Base-by-base conservation (phyloP, 257 asterid species). In the Oldenlandia corymbosa region DNA sequence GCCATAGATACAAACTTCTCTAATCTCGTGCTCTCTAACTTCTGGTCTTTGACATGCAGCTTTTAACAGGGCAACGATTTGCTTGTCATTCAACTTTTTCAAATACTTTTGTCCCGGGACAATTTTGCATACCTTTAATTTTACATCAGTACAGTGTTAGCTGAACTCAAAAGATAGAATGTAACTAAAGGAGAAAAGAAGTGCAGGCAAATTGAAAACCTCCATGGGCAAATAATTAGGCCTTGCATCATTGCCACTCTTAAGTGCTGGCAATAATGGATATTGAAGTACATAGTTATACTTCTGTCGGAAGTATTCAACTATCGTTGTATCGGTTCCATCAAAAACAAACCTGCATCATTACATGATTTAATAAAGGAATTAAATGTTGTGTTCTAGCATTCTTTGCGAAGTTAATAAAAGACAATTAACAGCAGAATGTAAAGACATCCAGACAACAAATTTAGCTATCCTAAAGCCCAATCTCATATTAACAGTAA, bases 221-320 rank as follows among this genome's bases (percentile, higher is more conserved):
- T 91, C 98, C 93, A 91, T 86, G 0, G 98, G 98, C 55, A 88
- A 68, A 79, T 76, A 83, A 0, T 64, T 68, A 0, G 96, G 90
- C 47, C 65, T 88, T 20, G 88, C 14, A 53, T 64, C 87, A 63
- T 60, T 85, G 10, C 98, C 98, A 17, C 80, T 68, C 64, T 77
- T 85, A 67, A 91, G n/a, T 2, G 95, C 92, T n/a, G 94, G 96
- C 69, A 91, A 61, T 43, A 3, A 11, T 0, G 85, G 82, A 68
- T 62, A 68, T 18, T 14, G n/a, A 0, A 91, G 84, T 2, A 0
- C 11, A 47, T 79, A 70, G 0, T 69, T 64, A 70, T 88, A 86
- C 63, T 71, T 76, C 65, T 78, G 58, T 2, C 7, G 70, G 63
- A 83, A 91, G 79, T 88, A 91, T 14, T 78, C 70, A 1, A 27